Conservation (phyloP, 441 rosid species). For the Adansonia gregorii region DNA sequence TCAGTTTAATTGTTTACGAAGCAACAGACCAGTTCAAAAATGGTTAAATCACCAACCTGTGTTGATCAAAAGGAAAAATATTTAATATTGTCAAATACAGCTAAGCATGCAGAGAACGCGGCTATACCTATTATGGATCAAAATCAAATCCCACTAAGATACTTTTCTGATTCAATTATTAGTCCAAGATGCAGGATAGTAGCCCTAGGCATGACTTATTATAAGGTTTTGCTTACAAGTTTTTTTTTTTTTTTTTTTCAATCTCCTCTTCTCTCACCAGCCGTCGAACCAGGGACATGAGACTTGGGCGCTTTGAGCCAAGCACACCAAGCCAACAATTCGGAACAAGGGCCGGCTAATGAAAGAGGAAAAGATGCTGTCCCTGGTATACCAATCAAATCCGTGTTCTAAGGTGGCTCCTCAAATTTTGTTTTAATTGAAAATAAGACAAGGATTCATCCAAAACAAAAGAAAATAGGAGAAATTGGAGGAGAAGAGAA, state of each 20-base stretch:
- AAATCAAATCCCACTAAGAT: not conserved
- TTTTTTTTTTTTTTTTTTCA: too few relatives aligned
- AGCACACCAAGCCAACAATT: too few relatives aligned
- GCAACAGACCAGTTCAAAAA: constrained; percentile 20
- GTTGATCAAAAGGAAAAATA: not conserved
- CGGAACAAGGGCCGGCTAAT: too few relatives aligned
- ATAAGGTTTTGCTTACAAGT: not conserved
- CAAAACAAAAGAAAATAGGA: not conserved
- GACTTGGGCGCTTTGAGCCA: too few relatives aligned
- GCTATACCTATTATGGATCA: not conserved
- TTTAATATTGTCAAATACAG: constrained; percentile 33
- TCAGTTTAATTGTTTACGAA: not conserved
- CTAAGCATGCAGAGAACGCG: constrained; percentile 33
- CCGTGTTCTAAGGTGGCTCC: not conserved
- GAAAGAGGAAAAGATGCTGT: not conserved
- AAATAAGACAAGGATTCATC: not conserved
- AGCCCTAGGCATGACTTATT: not conserved
- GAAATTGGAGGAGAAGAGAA: not conserved
- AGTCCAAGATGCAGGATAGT: not conserved
- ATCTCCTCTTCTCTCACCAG: too few relatives aligned
- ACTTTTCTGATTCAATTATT: not conserved
- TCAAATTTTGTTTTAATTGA: not conserved
- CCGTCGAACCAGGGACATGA: too few relatives aligned
- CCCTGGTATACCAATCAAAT: not conserved
- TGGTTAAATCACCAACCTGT: constrained; percentile 7